Evolutionary conservation across 768 basidiomycete genomes (phyloP), one percentile per base, ranked within the genome.

Genomic region (Boletus insuetus): DNA sequence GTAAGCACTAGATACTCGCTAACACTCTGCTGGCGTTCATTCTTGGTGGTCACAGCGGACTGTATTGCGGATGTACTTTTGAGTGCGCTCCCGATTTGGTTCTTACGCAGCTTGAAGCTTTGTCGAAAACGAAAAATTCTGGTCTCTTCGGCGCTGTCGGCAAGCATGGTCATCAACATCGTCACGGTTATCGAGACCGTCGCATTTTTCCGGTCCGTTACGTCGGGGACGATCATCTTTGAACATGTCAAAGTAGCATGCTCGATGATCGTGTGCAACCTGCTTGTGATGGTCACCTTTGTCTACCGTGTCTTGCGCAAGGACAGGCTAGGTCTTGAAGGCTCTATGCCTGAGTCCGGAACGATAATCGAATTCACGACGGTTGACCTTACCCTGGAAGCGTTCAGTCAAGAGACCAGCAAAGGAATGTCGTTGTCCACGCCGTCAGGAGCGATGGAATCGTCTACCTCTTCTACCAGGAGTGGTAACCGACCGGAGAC

Each of bases 241-340:
- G 68, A 53, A 12, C 64, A 69, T 12, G 51, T 69, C 53, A 65
- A 66, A 43, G 57, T 55, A 31, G 59, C 47, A 22, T 59, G 51
- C 32, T 55, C 59, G 16, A 32, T 63, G 42, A 49, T 67, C 43
- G 57, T 67, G 13, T 69, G 67, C 40, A 66, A 69, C 46, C 13
- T 60, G 29, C 54, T 68, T 2, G 67, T 63, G 29, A 65, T 65
- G 31, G 58, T 48, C 39, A 49, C 58, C 11, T 67, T 61, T 32
- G 19, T 60, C 26, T 69, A 62, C 44, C 65, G 62, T 26, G 5
- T 55, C 29, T 29, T 47, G 22, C 49, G 41, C 54, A 44, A 29
- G 45, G 41, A 32, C 13, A 32, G 47, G 10, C 7, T 14, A 9
- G 48, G 31, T 11, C 26, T 57, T 0, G 55, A 53, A 5, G 42